Conservation (phyloP, 208 protist species). For the Acanthamoeba triangularis region DNA sequence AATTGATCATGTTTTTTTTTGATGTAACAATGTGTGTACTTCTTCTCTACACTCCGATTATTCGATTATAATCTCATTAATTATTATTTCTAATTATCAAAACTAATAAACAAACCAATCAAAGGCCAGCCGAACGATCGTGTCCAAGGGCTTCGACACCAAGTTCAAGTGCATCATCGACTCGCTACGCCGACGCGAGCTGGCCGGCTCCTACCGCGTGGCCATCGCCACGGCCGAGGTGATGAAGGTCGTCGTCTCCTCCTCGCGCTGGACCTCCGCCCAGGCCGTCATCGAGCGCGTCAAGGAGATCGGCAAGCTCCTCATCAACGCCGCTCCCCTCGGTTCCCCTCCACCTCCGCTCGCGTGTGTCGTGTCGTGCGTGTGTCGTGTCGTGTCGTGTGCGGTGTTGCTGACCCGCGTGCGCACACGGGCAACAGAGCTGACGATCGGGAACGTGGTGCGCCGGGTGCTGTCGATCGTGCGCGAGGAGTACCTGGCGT, state of each 20-base stretch:
- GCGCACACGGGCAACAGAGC: constrained; percentile 78
- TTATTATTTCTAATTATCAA: not conserved
- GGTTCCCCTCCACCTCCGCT: constrained; percentile 7
- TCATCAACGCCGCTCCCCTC: constrained; percentile 78
- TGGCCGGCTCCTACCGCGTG: constrained; percentile 76
- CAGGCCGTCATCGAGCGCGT: constrained; percentile 68
- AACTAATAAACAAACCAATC: not conserved
- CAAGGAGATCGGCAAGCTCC: constrained; percentile 73
- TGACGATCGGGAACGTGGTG: constrained; percentile 93
- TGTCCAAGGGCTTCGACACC: constrained; percentile 70
- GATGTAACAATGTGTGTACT: not conserved
- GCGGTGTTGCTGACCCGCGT: not conserved
- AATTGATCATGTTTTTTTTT: not conserved
- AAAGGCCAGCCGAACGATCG: not conserved
- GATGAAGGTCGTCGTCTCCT: constrained; percentile 76
- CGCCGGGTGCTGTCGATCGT: constrained; percentile 93
- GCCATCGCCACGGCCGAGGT: constrained; percentile 77
- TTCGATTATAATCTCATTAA: not conserved
- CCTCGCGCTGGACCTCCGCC: constrained; percentile 42
- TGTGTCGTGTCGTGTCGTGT: not conserved
- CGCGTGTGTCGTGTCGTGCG: not conserved
- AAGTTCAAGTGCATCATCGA: constrained; percentile 70
- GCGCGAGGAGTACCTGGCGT: constrained; percentile 89
- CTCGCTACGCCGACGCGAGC: constrained; percentile 44
- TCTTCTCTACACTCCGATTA: not conserved